Conservation (phyloP, 345 rosid genomes). For the Citrus glauca region DNA sequence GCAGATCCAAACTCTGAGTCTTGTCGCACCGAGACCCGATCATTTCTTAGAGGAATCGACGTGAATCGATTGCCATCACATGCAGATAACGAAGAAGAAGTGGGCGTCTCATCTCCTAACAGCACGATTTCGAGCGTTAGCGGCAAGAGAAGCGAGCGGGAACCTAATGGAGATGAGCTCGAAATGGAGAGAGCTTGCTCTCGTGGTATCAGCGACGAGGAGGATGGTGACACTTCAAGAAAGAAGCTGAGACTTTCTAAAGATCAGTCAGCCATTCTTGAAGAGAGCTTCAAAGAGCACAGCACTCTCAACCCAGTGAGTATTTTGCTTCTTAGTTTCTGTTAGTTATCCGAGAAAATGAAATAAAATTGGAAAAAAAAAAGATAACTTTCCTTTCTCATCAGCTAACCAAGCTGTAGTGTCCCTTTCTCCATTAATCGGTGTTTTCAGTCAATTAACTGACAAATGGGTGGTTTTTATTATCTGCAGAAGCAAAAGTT, state of each 20-base stretch:
- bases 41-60: slow-evolving; percentile 74
- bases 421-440: not conserved
- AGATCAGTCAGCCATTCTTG: slow-evolving; percentile 93
- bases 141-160: slow-evolving; percentile 91
- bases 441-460: slow-evolving; percentile 7
- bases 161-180: slow-evolving; percentile 55
- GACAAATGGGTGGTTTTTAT: not conserved
- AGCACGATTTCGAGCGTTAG: slow-evolving; percentile 89
- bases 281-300: slow-evolving; percentile 91
- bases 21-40: slow-evolving; percentile 44
- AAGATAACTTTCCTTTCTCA: not conserved
- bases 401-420: slow-evolving; percentile 4
- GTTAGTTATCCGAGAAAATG: slow-evolving; percentile 11
- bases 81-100: slow-evolving; percentile 76
- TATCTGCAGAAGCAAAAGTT: slow-evolving; percentile 75
- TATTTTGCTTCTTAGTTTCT: not conserved
- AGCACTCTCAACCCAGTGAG: slow-evolving; percentile 95
- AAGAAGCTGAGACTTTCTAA: slow-evolving; percentile 91
- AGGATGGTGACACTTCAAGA: slow-evolving; percentile 83
- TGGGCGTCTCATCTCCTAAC: slow-evolving; percentile 86
- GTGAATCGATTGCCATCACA: slow-evolving; percentile 77
- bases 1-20: slow-evolving; percentile 72
- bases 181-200: slow-evolving; percentile 66
- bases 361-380: not conserved
- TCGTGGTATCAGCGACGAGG: slow-evolving; percentile 85